Base-by-base conservation (phyloP, 805 yeast species). In the Ogataea wickerhamii region DNA sequence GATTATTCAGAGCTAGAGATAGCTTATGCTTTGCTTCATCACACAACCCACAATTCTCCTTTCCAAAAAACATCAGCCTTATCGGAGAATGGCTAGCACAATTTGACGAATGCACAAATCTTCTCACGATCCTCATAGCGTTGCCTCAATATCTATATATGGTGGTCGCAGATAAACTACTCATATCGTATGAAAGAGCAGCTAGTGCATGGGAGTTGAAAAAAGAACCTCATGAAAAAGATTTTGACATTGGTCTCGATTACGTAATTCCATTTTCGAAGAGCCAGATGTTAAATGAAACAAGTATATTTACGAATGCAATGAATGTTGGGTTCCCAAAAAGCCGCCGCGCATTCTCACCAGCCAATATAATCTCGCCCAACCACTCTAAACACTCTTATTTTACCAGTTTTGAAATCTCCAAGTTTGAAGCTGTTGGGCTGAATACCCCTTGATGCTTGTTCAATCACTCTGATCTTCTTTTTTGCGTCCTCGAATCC, bases 341-440 rank as follows among this genome's bases (percentile, higher is more conserved):
- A n/a, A n/a, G n/a, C n/a, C n/a, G n/a, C n/a, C n/a, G n/a, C n/a
- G n/a, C n/a, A n/a, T n/a, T n/a, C n/a, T 26, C 24, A 76, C 96
- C 96, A 88, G 4, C 80, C 82, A 28, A 87, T 74, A 52, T 72
- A 80, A 24, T 74, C 78, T 44, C 87, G 75, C 10, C 85, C 86
- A 22, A 88, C 82, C 5, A 77, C 76, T 54, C 98, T 76, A 62
- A 80, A 93, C 4, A 89, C 85, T 46, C 85, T 74, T 10, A 91
- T 65, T 50, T 78, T 79, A 4, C 98, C 98, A 41, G 77, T 67
- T 55, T 76, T 80, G 74, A 91, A 71, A 42, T 87, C 94, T 2
- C 74, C 66, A 3, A 89, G 58, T 51, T 78, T 78, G 58, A 82
- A 84, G 29, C 83, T 72, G 30, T 77, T 80, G 40, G 72, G 74